Conservation (phyloP, 257 asterid genomes). For the Ehretia macrophylla region DNA sequence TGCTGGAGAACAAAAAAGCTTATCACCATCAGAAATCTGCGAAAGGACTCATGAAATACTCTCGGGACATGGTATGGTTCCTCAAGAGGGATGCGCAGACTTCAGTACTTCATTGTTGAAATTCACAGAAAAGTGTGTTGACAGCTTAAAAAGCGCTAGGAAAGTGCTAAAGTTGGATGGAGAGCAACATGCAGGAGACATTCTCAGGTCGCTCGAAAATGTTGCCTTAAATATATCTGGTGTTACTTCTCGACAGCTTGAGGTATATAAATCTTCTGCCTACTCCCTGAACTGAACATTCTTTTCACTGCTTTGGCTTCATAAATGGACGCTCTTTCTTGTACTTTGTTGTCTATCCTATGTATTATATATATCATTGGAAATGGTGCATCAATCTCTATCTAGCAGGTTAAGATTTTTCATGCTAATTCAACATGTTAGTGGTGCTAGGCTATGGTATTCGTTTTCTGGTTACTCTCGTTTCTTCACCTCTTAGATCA, state of each 20-base stretch:
- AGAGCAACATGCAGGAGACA: slow-evolving; percentile 33
- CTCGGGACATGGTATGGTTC: slow-evolving; percentile 33
- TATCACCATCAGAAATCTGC: slow-evolving; percentile 41
- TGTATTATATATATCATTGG: too few relatives aligned
- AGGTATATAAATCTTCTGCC: slow-evolving; percentile 37
- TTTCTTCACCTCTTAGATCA: too few relatives aligned
- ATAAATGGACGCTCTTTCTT: neutral
- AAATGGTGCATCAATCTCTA: too few relatives aligned
- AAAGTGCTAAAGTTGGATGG: slow-evolving; percentile 31
- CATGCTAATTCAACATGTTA: too few relatives aligned
- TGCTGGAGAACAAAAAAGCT: slow-evolving; percentile 50
- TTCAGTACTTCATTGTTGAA: slow-evolving; percentile 52
- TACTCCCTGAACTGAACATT: neutral
- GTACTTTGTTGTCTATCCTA: too few relatives aligned
- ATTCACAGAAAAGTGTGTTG: slow-evolving; percentile 38
- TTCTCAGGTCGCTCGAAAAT: slow-evolving; percentile 32
- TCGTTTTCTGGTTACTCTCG: too few relatives aligned
- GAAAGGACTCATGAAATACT: slow-evolving; percentile 42
- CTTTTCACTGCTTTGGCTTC: neutral
- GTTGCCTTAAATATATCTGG: slow-evolving; percentile 63
- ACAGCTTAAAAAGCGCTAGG: slow-evolving; percentile 26
- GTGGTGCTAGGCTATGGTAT: too few relatives aligned
- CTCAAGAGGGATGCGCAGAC: slow-evolving; percentile 45
- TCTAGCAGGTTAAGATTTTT: too few relatives aligned
- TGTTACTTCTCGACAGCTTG: slow-evolving; percentile 64